Base-by-base conservation (phyloP, 371 early-diverging fungal genomes). In the Dentiscutata heterogama region DNA sequence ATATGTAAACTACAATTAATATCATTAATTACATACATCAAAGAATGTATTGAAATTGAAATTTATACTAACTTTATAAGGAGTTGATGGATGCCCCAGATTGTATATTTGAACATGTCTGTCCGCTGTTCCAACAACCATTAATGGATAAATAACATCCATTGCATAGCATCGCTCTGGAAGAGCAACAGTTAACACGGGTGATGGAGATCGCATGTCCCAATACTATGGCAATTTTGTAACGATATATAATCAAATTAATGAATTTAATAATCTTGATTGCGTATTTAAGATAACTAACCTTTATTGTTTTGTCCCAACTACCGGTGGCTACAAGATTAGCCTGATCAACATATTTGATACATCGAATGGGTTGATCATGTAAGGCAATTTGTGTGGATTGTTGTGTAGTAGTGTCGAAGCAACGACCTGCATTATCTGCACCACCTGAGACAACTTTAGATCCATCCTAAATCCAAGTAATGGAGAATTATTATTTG, bases 301-400 rank as follows among this genome's bases (percentile, higher is more conserved):
- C 87, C 83, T 93, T 93, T 76, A 94, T 68, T 14, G 94, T 95
- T 85, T 98, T 98, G 87, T 99, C 99, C 98, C 99, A 99, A 78
- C 96, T 89, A 29, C 94, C 99, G 31, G 98, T 95, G 25, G 94
- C 93, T 20, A 96, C 74, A 64, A 94, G 88, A 58, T 87, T 87
- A 31, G 83, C 18, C 16, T 58, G 88, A 58, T 94, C 92, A 2
- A 93, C 89, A 86, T 91, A 94, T 64, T 87, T 85, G 35, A 91
- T 89, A 79, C 90, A 88, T 70, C 89, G 91, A 83, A 95, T 94
- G 18, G 93, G 91, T 16, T 88, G 92, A 68, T 94, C 94, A 85
- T 95, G 95, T 67, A 87, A 88, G 6, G 93, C 95, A 29, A 95
- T 88, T 81, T 90, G 93, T 18, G 71, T 85, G 5, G 91, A 86